Conservation (phyloP, 805 yeast species). For the Candida sakaeoensis region DNA sequence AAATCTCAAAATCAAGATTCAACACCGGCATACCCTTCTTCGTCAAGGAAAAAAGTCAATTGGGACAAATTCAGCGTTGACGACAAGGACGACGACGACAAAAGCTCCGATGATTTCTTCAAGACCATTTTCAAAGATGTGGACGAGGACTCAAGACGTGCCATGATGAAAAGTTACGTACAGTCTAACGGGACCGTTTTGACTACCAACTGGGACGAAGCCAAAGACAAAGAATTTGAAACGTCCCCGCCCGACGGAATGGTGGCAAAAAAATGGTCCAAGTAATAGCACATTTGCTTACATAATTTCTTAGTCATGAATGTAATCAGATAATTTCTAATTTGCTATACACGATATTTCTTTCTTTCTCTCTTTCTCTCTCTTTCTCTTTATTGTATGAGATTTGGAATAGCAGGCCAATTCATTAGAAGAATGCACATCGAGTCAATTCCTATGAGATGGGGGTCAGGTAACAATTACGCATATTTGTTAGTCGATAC, state of each 20-base stretch:
- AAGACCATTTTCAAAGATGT: conserved; percentile 69
- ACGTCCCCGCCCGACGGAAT: conserved; percentile 74
- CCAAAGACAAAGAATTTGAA: conserved; percentile 59
- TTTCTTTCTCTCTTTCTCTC: background rate
- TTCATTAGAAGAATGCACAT: conserved; percentile 60
- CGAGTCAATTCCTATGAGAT: conserved; percentile 82
- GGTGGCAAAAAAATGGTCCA: conserved; percentile 49
- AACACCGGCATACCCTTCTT: conserved; percentile 50
- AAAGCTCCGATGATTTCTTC: conserved; percentile 67
- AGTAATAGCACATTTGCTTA: background rate
- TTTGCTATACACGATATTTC: background rate
- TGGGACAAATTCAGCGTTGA: conserved; percentile 59
- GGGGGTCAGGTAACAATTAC: conserved; percentile 93
- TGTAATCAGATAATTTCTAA: background rate
- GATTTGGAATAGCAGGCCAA: background rate
- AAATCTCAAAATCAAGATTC: background rate
- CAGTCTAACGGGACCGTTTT: conserved; percentile 93
- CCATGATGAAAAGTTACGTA: conserved; percentile 95
- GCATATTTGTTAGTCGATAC: conserved; percentile 75
- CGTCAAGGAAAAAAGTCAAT: conserved; percentile 59
- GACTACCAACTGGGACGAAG: conserved; percentile 93
- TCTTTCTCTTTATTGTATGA: background rate
- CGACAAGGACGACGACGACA: conserved; percentile 44
- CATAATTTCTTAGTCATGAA: background rate
- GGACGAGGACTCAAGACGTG: conserved; percentile 82